Evolutionary conservation across 225 moss, liverwort and hornwort species (phyloP), one percentile per base, ranked within the genome.

Genomic region (Rhytidiadelphus loreus): DNA sequence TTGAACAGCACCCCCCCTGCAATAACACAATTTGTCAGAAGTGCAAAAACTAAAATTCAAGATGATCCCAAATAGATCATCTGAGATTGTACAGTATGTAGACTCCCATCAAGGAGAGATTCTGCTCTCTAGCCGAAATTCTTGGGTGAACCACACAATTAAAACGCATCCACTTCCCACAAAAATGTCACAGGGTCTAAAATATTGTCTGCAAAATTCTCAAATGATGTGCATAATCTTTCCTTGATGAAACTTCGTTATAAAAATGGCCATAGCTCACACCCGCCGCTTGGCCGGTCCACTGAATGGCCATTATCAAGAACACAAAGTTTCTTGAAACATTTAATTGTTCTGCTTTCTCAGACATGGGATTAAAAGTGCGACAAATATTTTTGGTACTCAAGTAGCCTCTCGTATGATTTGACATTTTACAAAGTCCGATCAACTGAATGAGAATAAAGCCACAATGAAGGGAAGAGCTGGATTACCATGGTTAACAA

Each of bases 1-100:
- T 94, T 94, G 89, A 94, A 94, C 25, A 94, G 58, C 7, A 94
- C 82, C 2, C 94, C 94, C 57, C 92, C 91, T 93, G 90, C 80
- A 84, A 79, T 39, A 68, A 81, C 78, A 69, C 86, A 86, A 39
- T 58, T 58, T 80, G 58, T 80, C 41, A 80, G 22, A 79, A 53
- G 32, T 68, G 68, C 57, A n/a, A 37, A 46, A 63, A 80, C 37
- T 80, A 46, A 78, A 69, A 83, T 37, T 76, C 39, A 68, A 83
- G 29, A n/a, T 56, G 61, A 46, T 48, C 71, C 41, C 48, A 80
- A 41, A 80, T 29, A 41, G 28, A 58, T 41, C 7, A 41, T 13
- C 29, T 29, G 19, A 29, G 58, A 58, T 80, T 41, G 26, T 26
- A 24, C 24, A 83, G 65, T 73, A 44, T 7, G 61, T 7, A 52